Base-by-base conservation (phyloP, 169 alveolate genomes). In the Plasmodium knowlesi region DNA sequence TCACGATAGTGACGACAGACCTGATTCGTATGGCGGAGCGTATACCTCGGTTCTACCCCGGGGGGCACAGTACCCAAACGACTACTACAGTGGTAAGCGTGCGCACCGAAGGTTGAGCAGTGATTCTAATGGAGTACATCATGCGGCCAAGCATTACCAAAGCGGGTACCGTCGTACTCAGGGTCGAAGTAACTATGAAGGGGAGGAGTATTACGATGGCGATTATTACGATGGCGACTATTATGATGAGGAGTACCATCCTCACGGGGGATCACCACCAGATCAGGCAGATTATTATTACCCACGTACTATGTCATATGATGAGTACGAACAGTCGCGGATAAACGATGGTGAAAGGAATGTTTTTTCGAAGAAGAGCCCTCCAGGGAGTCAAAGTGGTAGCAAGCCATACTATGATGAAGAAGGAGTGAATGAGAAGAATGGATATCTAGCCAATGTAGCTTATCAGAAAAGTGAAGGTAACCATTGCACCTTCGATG, bases 171-270 rank as follows among this genome's bases (percentile, higher is more conserved):
- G 9, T 10, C 83, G 61, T 1, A 53, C 43, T n/a, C 22, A 54
- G n/a, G 61, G 10, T 50, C 46, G 83, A 37, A 43, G 22, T 22
- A 30, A 53, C 22, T 84, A 84, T 84, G 83, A 71, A 32, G 72
- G 37, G 76, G 76, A 71, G 8, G 67, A 84, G 3, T 71, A 67
- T 41, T 61, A 84, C 37, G 37, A 71, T n/a, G n/a, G n/a, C n/a
- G n/a, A n/a, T n/a, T n/a, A n/a, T n/a, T n/a, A n/a, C n/a, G n/a
- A n/a, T n/a, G n/a, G n/a, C n/a, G 67, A 84, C 1, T 71, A 67
- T 41, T 61, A 84, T 22, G 37, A 71, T 0, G 57, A 67, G 37
- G 37, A 61, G 74, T 14, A 4, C 19, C 9, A 61, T 25, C 74
- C 25, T 19, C 34, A n/a, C 37, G n/a, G 32, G 25, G 76, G n/a